Base-by-base conservation (phyloP, 192 early-diverging fungal species). In the Coemansia sp. region DNA sequence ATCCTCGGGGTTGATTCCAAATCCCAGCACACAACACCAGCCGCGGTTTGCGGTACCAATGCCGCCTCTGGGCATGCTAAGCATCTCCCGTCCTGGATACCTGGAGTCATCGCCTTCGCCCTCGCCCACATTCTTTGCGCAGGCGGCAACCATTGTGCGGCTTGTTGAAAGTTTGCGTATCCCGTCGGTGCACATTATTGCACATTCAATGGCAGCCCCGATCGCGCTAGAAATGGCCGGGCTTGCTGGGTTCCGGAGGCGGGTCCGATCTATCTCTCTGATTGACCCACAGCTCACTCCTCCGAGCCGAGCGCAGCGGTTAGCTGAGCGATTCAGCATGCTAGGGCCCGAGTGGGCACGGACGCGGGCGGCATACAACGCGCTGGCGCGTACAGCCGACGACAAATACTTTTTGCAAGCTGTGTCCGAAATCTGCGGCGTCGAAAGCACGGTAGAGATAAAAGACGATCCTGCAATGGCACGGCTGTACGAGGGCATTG, bases 261-360 rank as follows among this genome's bases (percentile, higher is more conserved):
- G 80, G 9, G 50, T 77, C 31, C 70, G 80, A 25, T 77, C 80
- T 17, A 66, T 82, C 24, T 57, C 71, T 21, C 63, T 82, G 42
- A 68, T 82, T 17, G 72, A 77, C 51, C 70, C 75, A 3, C 66
- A 64, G 24, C 63, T 82, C 14, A 32, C 70, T n/a, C 64, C 68
- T 25, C 61, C 64, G 0, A 58, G 59, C 9, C 66, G 55, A 21
- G 21, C 68, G 20, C 71, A 57, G 30, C 53, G 59, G n/a, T 54
- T 73, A 20, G 56, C 68, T 31, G 64, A 66, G 25, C 67, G 65
- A 3, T 33, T 73, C 7, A 31, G 42, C 32, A 60, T 69, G 53
- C 54, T 82, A 56, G 71, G 75, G 9, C 80, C 80, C 3, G 80
- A 82, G 31, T 82, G 80, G 80, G 71, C 68, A 8, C 75, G 75